Conservation (phyloP, 768 basidiomycete species). For the Chiua virens region DNA sequence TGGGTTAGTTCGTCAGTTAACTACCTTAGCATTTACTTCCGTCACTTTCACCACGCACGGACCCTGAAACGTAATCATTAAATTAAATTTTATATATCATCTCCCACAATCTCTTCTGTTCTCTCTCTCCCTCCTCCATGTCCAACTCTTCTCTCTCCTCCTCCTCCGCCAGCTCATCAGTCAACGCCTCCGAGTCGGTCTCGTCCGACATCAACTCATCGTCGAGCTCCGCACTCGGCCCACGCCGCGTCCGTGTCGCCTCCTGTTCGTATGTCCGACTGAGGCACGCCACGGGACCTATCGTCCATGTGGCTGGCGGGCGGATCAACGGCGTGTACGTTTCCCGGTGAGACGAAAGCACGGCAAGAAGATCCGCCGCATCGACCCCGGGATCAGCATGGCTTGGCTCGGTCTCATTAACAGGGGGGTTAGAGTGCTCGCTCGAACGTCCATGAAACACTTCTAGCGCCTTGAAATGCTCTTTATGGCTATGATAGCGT, state of each 20-base stretch:
- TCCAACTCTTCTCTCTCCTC: constrained; percentile 38
- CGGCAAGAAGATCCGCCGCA: background rate
- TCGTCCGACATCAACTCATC: constrained; percentile 31
- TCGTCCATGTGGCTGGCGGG: constrained; percentile 23
- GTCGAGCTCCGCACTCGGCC: constrained; percentile 15
- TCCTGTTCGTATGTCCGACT: constrained; percentile 25
- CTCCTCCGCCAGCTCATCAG: constrained; percentile 44
- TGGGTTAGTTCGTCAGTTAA: constrained; percentile 14
- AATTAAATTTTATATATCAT: constrained; percentile 5
- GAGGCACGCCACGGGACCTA: constrained; percentile 13
- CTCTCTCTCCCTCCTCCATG: background rate
- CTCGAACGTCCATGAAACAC: constrained; percentile 5
- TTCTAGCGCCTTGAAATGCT: constrained; percentile 41
- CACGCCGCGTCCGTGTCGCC: constrained; percentile 15
- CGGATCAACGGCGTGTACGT: constrained; percentile 38
- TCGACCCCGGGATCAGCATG: constrained; percentile 5
- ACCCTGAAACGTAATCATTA: constrained; percentile 23
- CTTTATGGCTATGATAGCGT: constrained; percentile 35
- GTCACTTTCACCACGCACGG: constrained; percentile 33
- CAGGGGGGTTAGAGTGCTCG: constrained; percentile 16
- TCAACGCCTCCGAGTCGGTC: constrained; percentile 37
- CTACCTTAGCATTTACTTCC: constrained; percentile 12
- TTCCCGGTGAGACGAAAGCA: constrained; percentile 27
- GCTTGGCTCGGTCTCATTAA: background rate
- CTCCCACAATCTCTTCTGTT: constrained; percentile 25